phyloP scores from a whole-genome alignment of 1,284 basidiomycete species.

The Ustilago loliicola region DNA sequence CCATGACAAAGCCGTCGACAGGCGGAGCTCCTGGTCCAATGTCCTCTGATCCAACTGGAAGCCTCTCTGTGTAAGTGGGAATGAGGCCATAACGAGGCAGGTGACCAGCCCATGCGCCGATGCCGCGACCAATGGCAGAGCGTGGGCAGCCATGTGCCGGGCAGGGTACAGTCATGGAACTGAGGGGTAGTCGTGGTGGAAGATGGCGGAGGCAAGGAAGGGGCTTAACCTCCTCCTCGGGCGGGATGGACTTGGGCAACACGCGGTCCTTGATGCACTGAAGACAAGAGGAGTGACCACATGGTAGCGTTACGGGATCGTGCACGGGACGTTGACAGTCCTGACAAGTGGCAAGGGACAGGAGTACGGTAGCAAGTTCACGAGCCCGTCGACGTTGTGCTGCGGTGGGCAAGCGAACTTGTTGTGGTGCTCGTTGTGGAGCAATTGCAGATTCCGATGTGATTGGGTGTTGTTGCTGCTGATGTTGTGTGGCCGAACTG shows the following conservation, averaged over 20 bases:
- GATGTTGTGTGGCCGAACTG: neutral
- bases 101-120: slow-evolving; percentile 62
- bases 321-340: slow-evolving; percentile 46
- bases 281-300: slow-evolving; percentile 63
- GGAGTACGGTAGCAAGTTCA: slow-evolving; percentile 46
- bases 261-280: slow-evolving; percentile 51
- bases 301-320: slow-evolving; percentile 62
- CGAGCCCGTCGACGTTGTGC: slow-evolving; percentile 47
- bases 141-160: slow-evolving; percentile 55
- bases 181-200: slow-evolving; percentile 61
- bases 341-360: slow-evolving; percentile 50
- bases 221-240: slow-evolving; percentile 25
- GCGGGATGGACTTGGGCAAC: slow-evolving; percentile 27
- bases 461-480: neutral
- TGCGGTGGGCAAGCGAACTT: slow-evolving; percentile 33
- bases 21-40: slow-evolving; percentile 53
- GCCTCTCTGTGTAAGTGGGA: slow-evolving; percentile 43
- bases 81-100: slow-evolving; percentile 50
- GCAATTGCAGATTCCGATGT: slow-evolving; percentile 1
- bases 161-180: slow-evolving; percentile 58
- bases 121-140: slow-evolving; percentile 60
- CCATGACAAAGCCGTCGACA: slow-evolving; percentile 64
- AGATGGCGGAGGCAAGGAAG: slow-evolving; percentile 51
- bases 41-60: slow-evolving; percentile 32
- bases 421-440: slow-evolving; percentile 14